Base-by-base conservation (phyloP, 1,139 yeast genomes). In the Debaryomyces subglobosus region DNA sequence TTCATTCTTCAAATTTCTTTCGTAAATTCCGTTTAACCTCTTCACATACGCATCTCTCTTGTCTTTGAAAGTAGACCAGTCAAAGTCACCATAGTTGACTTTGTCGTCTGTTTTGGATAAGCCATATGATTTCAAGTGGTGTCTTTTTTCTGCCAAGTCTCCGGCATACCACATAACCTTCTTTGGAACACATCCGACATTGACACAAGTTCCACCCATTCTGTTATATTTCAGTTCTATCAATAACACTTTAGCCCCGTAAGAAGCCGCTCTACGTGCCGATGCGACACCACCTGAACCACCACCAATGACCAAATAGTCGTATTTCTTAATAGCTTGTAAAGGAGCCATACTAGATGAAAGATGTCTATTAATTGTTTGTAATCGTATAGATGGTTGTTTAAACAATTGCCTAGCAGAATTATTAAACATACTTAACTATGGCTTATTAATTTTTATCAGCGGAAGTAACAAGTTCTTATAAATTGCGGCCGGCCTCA, bases 271-370 rank as follows among this genome's bases (percentile, higher is more conserved):
- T 61, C 98, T 84, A 67, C 99, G 85, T 18, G 97, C 96, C 21
- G 96, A 86, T 16, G 99, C 97, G 43, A 94, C 97, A 57, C 99
- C 99, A 46, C 98, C 99, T 36, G 97, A 90, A n/a, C 99, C 99
- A 53, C 99, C 99, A 43, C 99, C 99, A 59, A 94, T 94, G 52
- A 94, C 99, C 49, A 94, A 77, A 65, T 89, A 94, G 61, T 92
- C 91, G 75, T 85, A 94, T 64, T 89, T 94, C 45, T 78, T 78
- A 24, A 60, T 48, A 10, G 64, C 50, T 29, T 60, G 60, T 34
- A 77, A 63, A 37, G 86, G 84, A 37, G 86, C 83, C 87, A 83
- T 82, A 29, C 67, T 51, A 18, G 54, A 51, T 21, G 61, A 57
- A 44, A 72, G 59, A 52, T 71, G 75, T 55, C 70, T 60, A 45